Evolutionary conservation across 2,329 filamentous ascomycete species (phyloP).

Genomic region (Byssoonygena ceratinophila): DNA sequence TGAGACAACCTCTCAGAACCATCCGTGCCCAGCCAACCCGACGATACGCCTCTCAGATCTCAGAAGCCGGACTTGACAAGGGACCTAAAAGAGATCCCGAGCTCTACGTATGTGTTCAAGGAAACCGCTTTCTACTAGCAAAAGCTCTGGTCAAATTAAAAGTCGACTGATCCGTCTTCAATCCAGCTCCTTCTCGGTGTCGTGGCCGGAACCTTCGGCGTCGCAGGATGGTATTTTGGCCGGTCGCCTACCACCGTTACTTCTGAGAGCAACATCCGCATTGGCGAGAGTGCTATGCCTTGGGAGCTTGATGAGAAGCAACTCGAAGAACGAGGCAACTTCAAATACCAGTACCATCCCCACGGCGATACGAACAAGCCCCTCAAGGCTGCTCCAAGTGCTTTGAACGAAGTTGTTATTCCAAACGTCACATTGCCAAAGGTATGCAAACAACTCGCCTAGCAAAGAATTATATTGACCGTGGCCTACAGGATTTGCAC

Average conservation of each 20-base stretch:
- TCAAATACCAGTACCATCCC: conserved; percentile 70
- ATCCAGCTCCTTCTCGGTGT: conserved; percentile 74
- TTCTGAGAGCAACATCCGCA: conserved; percentile 66
- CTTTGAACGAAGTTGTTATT: conserved; percentile 86
- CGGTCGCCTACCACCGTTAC: conserved; percentile 73
- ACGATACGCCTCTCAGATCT: conserved; percentile 36
- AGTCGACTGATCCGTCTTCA: neutral
- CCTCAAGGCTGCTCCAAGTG: conserved; percentile 84
- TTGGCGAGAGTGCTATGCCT: conserved; percentile 70
- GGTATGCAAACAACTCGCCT: conserved; percentile 42
- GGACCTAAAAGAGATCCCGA: conserved; percentile 61
- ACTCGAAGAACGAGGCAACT: conserved; percentile 48
- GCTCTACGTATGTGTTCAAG: conserved; percentile 55
- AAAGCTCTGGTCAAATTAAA: no score
- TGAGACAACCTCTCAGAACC: conserved; percentile 35
- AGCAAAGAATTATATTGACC: neutral
- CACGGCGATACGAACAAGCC: conserved; percentile 66
- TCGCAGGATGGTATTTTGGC: conserved; percentile 73
- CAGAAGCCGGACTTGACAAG: conserved; percentile 46
- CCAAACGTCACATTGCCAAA: conserved; percentile 88
- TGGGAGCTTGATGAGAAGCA: conserved; percentile 66
- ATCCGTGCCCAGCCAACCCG: conserved; percentile 30
- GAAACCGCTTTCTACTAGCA: no score
- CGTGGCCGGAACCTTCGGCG: conserved; percentile 77
- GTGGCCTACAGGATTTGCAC: conserved; percentile 59